Evolutionary conservation across 106 monocot genomes (phyloP), one percentile per base, ranked within the genome.

Genomic region (Chionographis japonica): DNA sequence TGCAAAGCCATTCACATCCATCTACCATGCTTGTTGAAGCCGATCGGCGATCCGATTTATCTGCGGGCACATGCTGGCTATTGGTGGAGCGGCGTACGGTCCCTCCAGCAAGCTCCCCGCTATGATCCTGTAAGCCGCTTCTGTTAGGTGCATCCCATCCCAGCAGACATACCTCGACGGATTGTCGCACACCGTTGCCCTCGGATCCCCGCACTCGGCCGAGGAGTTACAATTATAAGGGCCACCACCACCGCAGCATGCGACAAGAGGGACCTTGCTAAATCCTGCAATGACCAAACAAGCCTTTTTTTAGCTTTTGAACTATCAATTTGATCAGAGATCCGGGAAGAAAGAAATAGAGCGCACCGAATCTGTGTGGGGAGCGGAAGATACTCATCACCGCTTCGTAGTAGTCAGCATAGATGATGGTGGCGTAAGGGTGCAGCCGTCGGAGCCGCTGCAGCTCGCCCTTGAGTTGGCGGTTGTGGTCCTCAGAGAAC

Each of bases 361-460:
- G 46, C 74, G 70, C 62, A 81, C 82, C 82, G 27, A 64, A 69
- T 2, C 13, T 14, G 2, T 40, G 17, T 8, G 84, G 79, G n/a
- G 52, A 51, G 11, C 37, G 36, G 64, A 41, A 72, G 57, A 80
- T 10, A 49, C 41, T 18, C 56, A 80, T 67, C 36, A 60, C 36
- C 3, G 80, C 68, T 6, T 51, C 37, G 64, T 69, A 80, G 60
- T 80, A 80, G 53, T 84, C 77, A 3, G 72, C 80, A 54, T 80
- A 84, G 54, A 80, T 55, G 66, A 85, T 77, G 56, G 56, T 62
- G 4, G 52, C 77, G 3, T 69, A 27, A 8, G 81, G 73, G 37
- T 81, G 59, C 9, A 4, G 52, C 12, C n/a, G 42, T 14, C 76
- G 70, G 37, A 73, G 72, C 50, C 50, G 50, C 15, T 42, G 3